Evolutionary conservation across 345 rosid genomes (phyloP), one percentile per base, ranked within the genome.

Genomic region (Mangifera indica): DNA sequence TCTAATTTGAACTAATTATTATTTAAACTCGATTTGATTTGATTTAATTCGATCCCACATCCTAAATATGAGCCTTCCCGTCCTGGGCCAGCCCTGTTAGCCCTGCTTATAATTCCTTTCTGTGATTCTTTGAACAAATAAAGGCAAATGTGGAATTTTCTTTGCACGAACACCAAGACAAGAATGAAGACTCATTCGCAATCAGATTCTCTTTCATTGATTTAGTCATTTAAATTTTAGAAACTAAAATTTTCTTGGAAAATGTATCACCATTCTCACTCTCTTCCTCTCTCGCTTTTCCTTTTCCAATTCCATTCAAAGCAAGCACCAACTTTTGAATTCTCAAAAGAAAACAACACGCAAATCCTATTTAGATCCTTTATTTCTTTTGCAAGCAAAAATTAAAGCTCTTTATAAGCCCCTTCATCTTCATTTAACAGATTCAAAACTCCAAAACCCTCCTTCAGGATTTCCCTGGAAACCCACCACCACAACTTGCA

Each of bases 261-360:
- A n/a, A n/a, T n/a, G n/a, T n/a, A n/a, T n/a, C n/a, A n/a, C n/a
- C n/a, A n/a, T n/a, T n/a, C n/a, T n/a, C n/a, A n/a, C n/a, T n/a
- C 32, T 32, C 42, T 32, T 54, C 0, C 59, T 9, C 53, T 49
- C 32, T 49, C 15, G 0, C 15, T 49, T 17, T 13, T 17, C 71
- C 52, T 40, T 29, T 48, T 56, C 57, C 48, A 76, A 81, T 83
- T 81, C 87, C 81, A 80, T 85, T 87, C 88, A 86, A 88, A 84
- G 84, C 80, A 73, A 64, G 20, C 63, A 26, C 63, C 44, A 55
- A 6, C 73, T 70, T 70, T 70, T 70, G 73, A 56, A 56, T 25
- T 58, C n/a, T 29, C 32, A 29, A 29, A 29, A 29, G 32, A 29
- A 29, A 29, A 29, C 32, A 29, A 29, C 42, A 5, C 42, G 7